These are phyloP conservation scores for Didymosphaeria variabile DNA, from an alignment of 2,329 filamentous ascomycete genomes.

Conservation along the genomic window DNA sequence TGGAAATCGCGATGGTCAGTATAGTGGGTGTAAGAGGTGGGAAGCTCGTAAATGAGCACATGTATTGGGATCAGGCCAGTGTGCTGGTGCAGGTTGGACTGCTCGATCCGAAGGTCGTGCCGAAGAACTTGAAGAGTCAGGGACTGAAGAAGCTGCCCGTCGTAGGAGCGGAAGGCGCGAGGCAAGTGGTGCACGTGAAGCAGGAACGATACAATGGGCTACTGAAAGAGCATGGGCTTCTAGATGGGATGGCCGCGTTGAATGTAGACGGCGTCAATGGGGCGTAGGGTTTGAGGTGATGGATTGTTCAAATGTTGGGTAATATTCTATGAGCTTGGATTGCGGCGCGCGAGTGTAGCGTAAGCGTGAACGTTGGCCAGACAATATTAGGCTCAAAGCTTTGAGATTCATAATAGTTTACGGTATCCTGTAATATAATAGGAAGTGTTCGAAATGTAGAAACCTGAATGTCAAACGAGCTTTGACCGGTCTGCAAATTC, in stretches of 20 bases:
- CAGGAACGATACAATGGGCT: constrained; percentile 54
- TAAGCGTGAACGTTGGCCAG: no score
- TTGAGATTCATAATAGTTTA: no score
- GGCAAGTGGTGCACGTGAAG: constrained; percentile 52
- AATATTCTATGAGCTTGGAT: background rate
- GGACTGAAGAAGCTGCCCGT: constrained; percentile 54
- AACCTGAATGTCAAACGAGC: no score
- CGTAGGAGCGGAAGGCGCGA: constrained; percentile 52
- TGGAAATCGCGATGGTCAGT: constrained; percentile 65
- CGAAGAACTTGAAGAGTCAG: constrained; percentile 49
- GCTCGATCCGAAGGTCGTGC: constrained; percentile 63
- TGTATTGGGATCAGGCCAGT: constrained; percentile 69
- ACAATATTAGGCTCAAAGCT: no score
- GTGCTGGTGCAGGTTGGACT: constrained; percentile 66
- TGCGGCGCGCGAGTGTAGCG: background rate
- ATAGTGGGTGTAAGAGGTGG: constrained; percentile 63
- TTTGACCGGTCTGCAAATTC: no score
- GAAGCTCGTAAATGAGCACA: constrained; percentile 64
- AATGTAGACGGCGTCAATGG: constrained; percentile 22
- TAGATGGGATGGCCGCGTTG: constrained; percentile 35
- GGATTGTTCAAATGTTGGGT: no score
- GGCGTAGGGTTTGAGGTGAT: constrained; percentile 6
- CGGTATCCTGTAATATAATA: no score
- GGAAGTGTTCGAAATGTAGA: no score
- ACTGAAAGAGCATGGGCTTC: constrained; percentile 44